A percentile compares a stretch with the other conserved stretches of the same genome.
phyloP scores from a whole-genome alignment of 1,284 basidiomycete species.

The Paramarasmius palmivorus region DNA sequence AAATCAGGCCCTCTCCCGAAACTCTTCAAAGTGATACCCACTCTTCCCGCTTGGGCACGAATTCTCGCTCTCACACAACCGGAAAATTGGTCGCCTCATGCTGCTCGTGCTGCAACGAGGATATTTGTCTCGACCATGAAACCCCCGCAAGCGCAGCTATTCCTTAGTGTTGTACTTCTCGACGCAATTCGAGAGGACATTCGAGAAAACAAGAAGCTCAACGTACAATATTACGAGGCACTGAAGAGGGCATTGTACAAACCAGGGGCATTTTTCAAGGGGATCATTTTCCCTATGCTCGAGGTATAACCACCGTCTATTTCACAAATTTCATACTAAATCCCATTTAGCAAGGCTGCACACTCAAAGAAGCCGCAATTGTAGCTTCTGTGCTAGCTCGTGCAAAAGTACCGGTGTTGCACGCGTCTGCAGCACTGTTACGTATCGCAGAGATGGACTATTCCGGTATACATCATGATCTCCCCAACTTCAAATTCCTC shows the following conservation, averaged over 20 bases:
- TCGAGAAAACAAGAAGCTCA: slow-evolving; percentile 81
- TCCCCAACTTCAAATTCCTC: background rate
- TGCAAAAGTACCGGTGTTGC: slow-evolving; percentile 92
- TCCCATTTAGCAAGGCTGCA: slow-evolving; percentile 64
- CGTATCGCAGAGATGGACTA: slow-evolving; percentile 98
- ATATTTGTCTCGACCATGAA: slow-evolving; percentile 98
- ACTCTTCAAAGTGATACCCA: slow-evolving; percentile 97
- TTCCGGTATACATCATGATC: slow-evolving; percentile 51
- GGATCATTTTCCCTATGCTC: slow-evolving; percentile 93
- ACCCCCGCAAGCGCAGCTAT: slow-evolving; percentile 93
- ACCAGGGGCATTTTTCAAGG: slow-evolving; percentile 98
- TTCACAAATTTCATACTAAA: background rate
- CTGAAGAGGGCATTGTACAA: slow-evolving; percentile 94
- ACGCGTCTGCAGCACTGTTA: slow-evolving; percentile 94
- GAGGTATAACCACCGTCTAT: slow-evolving; percentile 59
- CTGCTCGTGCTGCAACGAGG: slow-evolving; percentile 90
- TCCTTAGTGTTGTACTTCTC: slow-evolving; percentile 89
- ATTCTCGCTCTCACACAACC: slow-evolving; percentile 93
- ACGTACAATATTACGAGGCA: slow-evolving; percentile 93
- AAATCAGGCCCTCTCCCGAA: slow-evolving; percentile 96
- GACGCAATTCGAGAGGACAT: slow-evolving; percentile 94
- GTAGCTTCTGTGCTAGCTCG: slow-evolving; percentile 90
- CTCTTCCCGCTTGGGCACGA: slow-evolving; percentile 94
- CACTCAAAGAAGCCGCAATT: slow-evolving; percentile 94
- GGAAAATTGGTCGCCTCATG: slow-evolving; percentile 94